Base-by-base conservation (phyloP, 805 yeast species). In the Lachancea sp. region DNA sequence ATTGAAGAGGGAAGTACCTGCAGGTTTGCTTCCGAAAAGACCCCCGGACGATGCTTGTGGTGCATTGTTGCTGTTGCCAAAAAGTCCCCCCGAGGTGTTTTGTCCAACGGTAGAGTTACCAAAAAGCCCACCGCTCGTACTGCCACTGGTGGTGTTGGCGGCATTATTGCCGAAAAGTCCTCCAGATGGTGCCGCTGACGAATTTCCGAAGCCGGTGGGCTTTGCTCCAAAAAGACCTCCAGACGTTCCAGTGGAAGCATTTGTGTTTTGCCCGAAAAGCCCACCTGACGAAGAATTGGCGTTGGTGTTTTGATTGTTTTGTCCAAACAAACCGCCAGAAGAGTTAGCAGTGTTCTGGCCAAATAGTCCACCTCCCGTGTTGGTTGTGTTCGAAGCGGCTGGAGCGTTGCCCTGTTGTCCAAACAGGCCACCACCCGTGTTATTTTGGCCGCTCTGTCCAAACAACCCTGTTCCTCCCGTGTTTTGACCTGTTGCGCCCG, bases 211-310 rank as follows among this genome's bases (percentile, higher is more conserved):
- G 7, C 25, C 41, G 19, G 49, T 46, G 33, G 47, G 22, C 42
- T 52, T 49, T 51, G 56, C 15, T 11, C 77, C 77, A 55, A 77
- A 76, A 42, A 75, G 54, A 3, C 44, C 44, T 20, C 54, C 49
- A 11, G 53, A 46, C 4, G 27, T 19, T 6, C 29, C 26, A 16
- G 32, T 15, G 15, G 20, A 15, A 13, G 38, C 32, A 22, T 32
- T 41, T 3, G 50, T 45, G 42, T 41, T 52, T 49, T 53, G 61
- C 16, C 62, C 62, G 55, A 68, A 66, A 2, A 62, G 49, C 1
- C 45, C 44, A 26, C 36, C 35, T 15, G 35, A 5, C 6, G 35
- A 15, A 32, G n/a, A 13, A 30, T 12, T 10, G 16, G 17, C 15
- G 35, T 54, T 41, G 16, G 74, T 56, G 3, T 64, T 59, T 10